Conservation (phyloP, 192 early-diverging fungal genomes). For the Coemansia reversa region DNA sequence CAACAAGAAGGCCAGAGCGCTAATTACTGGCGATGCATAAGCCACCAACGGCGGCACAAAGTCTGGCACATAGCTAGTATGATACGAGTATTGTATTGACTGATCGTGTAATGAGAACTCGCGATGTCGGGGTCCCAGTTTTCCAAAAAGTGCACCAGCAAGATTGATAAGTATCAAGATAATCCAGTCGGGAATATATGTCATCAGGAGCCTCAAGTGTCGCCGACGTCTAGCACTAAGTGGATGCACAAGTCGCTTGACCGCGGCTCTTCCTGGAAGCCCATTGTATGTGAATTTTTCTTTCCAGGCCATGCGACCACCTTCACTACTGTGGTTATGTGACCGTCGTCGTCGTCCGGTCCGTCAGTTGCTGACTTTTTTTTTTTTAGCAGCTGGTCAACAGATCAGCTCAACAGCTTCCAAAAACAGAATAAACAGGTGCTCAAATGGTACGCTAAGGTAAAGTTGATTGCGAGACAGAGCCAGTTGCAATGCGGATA, state of each 20-base stretch:
- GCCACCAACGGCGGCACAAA: conserved; percentile 47
- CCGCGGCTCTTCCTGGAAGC: conserved; percentile 22
- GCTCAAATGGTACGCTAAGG: not conserved
- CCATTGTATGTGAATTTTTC: not conserved
- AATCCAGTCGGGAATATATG: conserved; percentile 55
- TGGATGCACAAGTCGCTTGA: conserved; percentile 17
- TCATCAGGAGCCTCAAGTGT: conserved; percentile 35
- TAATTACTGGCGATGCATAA: conserved; percentile 35
- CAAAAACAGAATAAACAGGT: not conserved
- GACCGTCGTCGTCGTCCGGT: not conserved
- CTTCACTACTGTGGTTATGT: not conserved
- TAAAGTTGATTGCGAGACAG: not conserved
- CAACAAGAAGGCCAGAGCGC: conserved; percentile 35
- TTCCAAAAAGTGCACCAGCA: conserved; percentile 59
- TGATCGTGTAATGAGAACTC: conserved; percentile 68
- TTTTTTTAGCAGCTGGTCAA: not conserved
- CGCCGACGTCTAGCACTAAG: conserved; percentile 26
- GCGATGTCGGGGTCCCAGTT: conserved; percentile 62
- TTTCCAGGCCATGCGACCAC: not conserved
- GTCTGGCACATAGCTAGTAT: conserved; percentile 38
- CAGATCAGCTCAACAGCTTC: not conserved
- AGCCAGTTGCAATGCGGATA: not conserved
- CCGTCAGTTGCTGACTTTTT: not conserved
- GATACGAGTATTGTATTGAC: conserved; percentile 61
- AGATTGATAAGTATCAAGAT: conserved; percentile 59